Percentiles rank a stretch among this genome's conserved stretches.
Conservation (phyloP, 2,329 filamentous ascomycete species). For the Alternaria infectoria region DNA sequence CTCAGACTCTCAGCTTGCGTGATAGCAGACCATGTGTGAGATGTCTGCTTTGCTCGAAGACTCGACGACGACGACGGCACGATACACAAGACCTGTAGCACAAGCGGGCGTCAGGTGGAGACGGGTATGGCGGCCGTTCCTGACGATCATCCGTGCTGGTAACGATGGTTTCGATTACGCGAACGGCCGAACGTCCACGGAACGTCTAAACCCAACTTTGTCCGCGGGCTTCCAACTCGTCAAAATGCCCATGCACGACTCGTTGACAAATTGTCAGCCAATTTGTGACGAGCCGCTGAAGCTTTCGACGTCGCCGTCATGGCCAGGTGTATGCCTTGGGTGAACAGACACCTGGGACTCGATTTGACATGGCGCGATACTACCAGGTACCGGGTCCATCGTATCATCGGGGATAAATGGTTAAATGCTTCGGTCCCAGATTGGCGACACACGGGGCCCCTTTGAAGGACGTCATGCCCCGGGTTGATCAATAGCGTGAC, state of each 20-base stretch:
- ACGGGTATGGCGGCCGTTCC: slow-evolving; percentile 6
- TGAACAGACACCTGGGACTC: not conserved
- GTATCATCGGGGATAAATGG: not conserved
- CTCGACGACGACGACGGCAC: not conserved
- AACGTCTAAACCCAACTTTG: not conserved
- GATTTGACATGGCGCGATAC: slow-evolving; percentile 1
- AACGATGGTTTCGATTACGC: not conserved
- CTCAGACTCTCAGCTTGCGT: not conserved
- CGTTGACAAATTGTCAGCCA: not conserved
- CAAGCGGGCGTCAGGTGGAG: not conserved
- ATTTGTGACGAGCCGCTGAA: not conserved
- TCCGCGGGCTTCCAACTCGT: not conserved
- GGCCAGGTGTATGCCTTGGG: not conserved
- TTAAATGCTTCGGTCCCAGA: slow-evolving; percentile 9
- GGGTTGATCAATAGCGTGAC: slow-evolving; percentile 2
- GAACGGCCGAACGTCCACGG: not conserved
- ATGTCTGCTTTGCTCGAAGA: not conserved
- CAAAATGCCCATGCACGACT: not conserved
- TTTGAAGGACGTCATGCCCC: slow-evolving; percentile 5
- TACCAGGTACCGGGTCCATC: slow-evolving; percentile 4
- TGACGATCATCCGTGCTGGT: slow-evolving; percentile 2
- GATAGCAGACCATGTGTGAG: not conserved
- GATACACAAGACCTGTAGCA: not conserved
- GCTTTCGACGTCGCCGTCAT: not conserved
- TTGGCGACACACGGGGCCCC: slow-evolving; percentile 7